Conservation (phyloP, 1,139 yeast genomes). For the Geotrichum reessii region DNA sequence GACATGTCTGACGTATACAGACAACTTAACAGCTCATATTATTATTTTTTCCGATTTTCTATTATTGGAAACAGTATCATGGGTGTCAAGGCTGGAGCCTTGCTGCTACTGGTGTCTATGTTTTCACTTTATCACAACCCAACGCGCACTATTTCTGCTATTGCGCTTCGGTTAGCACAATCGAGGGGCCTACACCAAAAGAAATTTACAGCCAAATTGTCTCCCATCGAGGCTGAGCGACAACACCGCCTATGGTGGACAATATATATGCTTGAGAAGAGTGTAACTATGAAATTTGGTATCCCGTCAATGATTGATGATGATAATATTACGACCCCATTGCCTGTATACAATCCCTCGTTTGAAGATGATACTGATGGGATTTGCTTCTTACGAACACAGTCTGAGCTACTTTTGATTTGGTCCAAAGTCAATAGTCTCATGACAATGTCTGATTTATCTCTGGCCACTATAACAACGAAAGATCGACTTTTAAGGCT, state of each 20-base stretch:
- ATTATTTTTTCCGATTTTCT: slow-evolving; percentile 21
- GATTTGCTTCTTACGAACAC: slow-evolving; percentile 5
- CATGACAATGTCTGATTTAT: slow-evolving; percentile 24
- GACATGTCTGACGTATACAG: background rate
- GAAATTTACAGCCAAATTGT: slow-evolving; percentile 44
- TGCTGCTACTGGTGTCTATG: slow-evolving; percentile 23
- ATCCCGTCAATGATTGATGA: slow-evolving; percentile 54
- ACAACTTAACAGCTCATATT: slow-evolving; percentile 21
- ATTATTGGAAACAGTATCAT: slow-evolving; percentile 23
- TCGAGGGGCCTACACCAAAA: slow-evolving; percentile 61
- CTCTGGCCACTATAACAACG: slow-evolving; percentile 27
- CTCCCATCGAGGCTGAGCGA: slow-evolving; percentile 38
- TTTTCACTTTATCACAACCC: slow-evolving; percentile 38
- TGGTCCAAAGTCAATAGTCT: slow-evolving; percentile 23
- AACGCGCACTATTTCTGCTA: slow-evolving; percentile 44
- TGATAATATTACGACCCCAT: slow-evolving; percentile 36
- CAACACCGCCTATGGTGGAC: slow-evolving; percentile 52
- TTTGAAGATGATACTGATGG: slow-evolving; percentile 14
- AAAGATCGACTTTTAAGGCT: slow-evolving; percentile 30
- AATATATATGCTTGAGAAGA: slow-evolving; percentile 51
- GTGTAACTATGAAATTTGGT: slow-evolving; percentile 51
- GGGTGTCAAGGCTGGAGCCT: slow-evolving; percentile 23
- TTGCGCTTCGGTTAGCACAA: slow-evolving; percentile 56
- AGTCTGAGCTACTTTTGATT: slow-evolving; percentile 23
- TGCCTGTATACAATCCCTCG: slow-evolving; percentile 21